A percentile compares a stretch with the other conserved stretches of the same genome.
Conservation (phyloP, 2,329 filamentous ascomycete genomes). For the Venturia oleaginea region DNA sequence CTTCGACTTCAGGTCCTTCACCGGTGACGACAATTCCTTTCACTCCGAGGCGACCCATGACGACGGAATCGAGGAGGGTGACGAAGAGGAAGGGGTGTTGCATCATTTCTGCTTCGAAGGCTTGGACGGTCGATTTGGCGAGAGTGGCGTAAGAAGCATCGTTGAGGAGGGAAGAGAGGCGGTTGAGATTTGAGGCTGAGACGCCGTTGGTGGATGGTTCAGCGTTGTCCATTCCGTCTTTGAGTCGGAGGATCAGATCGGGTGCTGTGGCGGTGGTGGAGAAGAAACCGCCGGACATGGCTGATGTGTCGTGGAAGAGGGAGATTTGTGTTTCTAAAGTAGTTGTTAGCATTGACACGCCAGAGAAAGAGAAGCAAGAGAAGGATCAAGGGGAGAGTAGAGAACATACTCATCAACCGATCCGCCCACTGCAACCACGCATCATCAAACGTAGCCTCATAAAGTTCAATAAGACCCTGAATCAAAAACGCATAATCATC, state of each 20-base stretch:
- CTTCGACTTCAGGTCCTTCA: constrained; percentile 32
- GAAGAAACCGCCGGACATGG: constrained; percentile 55
- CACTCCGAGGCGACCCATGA: constrained; percentile 63
- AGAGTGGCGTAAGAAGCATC: constrained; percentile 54
- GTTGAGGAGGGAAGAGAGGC: constrained; percentile 60
- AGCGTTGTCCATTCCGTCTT: constrained; percentile 90
- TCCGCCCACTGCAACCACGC: constrained; percentile 72
- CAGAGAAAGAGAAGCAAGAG: background rate
- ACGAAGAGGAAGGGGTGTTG: constrained; percentile 92
- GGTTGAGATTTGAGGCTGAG: constrained; percentile 78
- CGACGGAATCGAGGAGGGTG: constrained; percentile 66
- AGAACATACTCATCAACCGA: constrained; percentile 57
- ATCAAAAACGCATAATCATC: constrained; percentile 93
- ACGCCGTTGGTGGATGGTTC: constrained; percentile 85
- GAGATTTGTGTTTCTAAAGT: constrained; percentile 57
- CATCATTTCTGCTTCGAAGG: constrained; percentile 84
- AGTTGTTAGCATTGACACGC: background rate
- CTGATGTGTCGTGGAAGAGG: constrained; percentile 62
- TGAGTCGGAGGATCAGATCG: constrained; percentile 74
- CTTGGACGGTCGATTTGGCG: constrained; percentile 66
- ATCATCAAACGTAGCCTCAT: constrained; percentile 71
- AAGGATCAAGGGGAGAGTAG: background rate
- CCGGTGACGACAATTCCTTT: constrained; percentile 49
- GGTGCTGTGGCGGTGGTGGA: constrained; percentile 54
- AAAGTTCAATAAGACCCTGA: constrained; percentile 72